Conservation (phyloP, 164 flowering plant species). For the Liriodendron chinense region DNA sequence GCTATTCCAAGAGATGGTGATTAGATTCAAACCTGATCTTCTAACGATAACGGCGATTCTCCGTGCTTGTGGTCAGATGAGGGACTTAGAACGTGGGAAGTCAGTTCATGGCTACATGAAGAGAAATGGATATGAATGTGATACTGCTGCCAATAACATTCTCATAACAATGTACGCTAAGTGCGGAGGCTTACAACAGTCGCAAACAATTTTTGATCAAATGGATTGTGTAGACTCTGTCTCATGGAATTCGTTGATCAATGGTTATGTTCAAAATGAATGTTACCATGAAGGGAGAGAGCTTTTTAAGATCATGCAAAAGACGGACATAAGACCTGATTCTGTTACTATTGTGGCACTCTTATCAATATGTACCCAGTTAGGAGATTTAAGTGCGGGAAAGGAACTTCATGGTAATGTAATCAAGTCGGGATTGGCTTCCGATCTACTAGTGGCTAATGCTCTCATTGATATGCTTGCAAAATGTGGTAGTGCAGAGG, state of each 20-base stretch:
- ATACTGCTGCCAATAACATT: slow-evolving; percentile 34
- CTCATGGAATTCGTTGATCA: slow-evolving; percentile 48
- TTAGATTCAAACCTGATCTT: slow-evolving; percentile 33
- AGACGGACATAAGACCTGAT: slow-evolving; percentile 23
- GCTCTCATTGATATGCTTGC: slow-evolving; percentile 84
- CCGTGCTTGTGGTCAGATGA: slow-evolving; percentile 39
- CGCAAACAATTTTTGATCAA: slow-evolving; percentile 32
- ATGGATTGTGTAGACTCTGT: slow-evolving; percentile 34
- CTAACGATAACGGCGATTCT: slow-evolving; percentile 35
- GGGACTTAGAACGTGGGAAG: slow-evolving; percentile 31
- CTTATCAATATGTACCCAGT: slow-evolving; percentile 29
- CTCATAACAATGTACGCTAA: slow-evolving; percentile 46
- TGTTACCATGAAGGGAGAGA: slow-evolving; percentile 20
- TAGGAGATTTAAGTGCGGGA: slow-evolving; percentile 22
- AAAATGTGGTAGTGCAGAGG: slow-evolving; percentile 51
- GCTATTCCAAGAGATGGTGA: slow-evolving; percentile 32
- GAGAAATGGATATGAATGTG: slow-evolving; percentile 23
- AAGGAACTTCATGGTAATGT: slow-evolving; percentile 33
- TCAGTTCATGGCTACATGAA: slow-evolving; percentile 31
- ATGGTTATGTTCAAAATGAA: slow-evolving; percentile 25
- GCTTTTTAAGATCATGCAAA: slow-evolving; percentile 32
- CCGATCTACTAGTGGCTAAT: slow-evolving; percentile 32
- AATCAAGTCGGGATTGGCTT: slow-evolving; percentile 35
- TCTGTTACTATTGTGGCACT: slow-evolving; percentile 28
- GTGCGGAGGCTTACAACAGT: slow-evolving; percentile 32